These are phyloP conservation scores for Capsicum baccatum DNA, from an alignment of 257 asterid genomes.

Conservation along the genomic window DNA sequence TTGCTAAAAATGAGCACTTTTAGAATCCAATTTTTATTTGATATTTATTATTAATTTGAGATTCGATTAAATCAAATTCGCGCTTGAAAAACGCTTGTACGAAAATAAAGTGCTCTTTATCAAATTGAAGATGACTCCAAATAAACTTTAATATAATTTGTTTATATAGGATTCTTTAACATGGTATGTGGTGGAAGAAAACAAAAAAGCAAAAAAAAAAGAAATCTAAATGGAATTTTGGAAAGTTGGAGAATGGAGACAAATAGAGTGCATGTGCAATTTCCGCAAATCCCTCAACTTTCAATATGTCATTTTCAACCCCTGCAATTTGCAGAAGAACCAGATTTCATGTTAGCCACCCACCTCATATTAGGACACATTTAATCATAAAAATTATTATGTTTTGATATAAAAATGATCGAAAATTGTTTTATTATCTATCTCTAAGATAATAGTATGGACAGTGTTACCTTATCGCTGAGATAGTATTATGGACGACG, in stretches of 20 bases:
- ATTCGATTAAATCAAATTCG: too few relatives aligned
- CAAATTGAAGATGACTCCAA: not conserved
- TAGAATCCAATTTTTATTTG: too few relatives aligned
- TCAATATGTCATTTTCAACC: conserved; percentile 26
- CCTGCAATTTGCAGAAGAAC: conserved; percentile 4
- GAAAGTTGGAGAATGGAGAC: conserved; percentile 28
- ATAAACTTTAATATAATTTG: not conserved
- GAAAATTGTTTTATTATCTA: too few relatives aligned
- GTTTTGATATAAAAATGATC: too few relatives aligned
- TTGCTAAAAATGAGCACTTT: not conserved
- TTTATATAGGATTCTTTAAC: not conserved
- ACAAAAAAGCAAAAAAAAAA: conserved; percentile 25
- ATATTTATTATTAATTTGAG: too few relatives aligned
- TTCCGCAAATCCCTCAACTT: not conserved
- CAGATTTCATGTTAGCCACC: not conserved
- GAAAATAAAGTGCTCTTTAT: too few relatives aligned
- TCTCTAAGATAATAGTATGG: too few relatives aligned
- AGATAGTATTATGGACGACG: too few relatives aligned
- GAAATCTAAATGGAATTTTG: conserved; percentile 24
- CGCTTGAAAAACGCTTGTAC: too few relatives aligned
- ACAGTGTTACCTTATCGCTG: too few relatives aligned
- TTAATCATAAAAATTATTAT: not conserved
- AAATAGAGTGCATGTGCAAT: conserved; percentile 40
- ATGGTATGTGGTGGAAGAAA: conserved; percentile 29
- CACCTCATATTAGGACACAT: not conserved